These are phyloP conservation scores for Herpetomonas muscarum DNA, from an alignment of 208 protist species.

Conservation along the genomic window DNA sequence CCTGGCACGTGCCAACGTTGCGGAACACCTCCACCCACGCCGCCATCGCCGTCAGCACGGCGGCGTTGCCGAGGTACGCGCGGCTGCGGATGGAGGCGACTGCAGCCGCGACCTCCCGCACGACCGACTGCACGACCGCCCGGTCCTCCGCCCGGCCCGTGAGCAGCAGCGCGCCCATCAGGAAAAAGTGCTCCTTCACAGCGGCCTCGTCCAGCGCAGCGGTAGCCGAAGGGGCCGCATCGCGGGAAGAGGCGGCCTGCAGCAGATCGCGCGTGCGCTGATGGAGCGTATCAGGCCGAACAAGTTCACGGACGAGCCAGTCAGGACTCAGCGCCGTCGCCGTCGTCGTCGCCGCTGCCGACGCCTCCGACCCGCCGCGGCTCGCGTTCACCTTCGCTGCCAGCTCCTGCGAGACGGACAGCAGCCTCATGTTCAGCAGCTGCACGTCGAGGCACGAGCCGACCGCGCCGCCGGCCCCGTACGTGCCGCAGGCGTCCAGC, in stretches of 20 bases:
- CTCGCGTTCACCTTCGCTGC: not conserved
- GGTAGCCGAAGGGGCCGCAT: not conserved
- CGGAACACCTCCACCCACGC: slow-evolving; percentile 66
- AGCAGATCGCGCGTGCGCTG: slow-evolving; percentile 29
- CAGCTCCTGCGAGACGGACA: slow-evolving; percentile 8
- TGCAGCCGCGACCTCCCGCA: slow-evolving; percentile 19
- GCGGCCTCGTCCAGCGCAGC: slow-evolving; percentile 22
- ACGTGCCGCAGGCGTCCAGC: slow-evolving; percentile 45
- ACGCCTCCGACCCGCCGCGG: not conserved
- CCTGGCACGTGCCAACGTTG: slow-evolving; percentile 47
- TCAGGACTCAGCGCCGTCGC: not conserved
- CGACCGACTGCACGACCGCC: slow-evolving; percentile 20
- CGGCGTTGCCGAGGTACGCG: slow-evolving; percentile 28
- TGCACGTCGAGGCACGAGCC: slow-evolving; percentile 35
- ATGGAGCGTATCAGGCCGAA: slow-evolving; percentile 27
- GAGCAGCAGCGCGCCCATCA: slow-evolving; percentile 45
- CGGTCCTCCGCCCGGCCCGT: slow-evolving; percentile 11
- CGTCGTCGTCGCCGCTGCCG: not conserved
- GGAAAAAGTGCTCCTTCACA: slow-evolving; percentile 68
- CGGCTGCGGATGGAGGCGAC: slow-evolving; percentile 44
- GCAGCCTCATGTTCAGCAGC: slow-evolving; percentile 23
- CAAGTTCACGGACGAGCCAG: slow-evolving; percentile 26
- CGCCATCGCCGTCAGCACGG: slow-evolving; percentile 33
- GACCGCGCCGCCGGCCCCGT: slow-evolving; percentile 33
- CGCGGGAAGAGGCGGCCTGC: not conserved